Conservation (phyloP, 2,329 filamentous ascomycete genomes). For the Ophidiomyces ophidiicola region DNA sequence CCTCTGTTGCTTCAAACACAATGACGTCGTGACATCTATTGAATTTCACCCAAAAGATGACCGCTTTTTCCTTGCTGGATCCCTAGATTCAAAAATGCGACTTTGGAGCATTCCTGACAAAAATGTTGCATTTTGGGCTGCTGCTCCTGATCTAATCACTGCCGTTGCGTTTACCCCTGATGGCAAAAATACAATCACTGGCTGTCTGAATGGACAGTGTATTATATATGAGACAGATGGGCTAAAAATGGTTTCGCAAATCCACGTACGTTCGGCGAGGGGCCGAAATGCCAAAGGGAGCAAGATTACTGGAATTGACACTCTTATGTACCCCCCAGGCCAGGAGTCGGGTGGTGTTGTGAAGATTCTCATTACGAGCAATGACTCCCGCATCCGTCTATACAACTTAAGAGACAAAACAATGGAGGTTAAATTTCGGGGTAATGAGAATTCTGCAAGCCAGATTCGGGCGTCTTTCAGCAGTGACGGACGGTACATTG, state of each 20-base stretch:
- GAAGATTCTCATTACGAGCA: slow-evolving; percentile 83
- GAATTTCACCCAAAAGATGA: slow-evolving; percentile 91
- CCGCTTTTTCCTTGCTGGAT: slow-evolving; percentile 90
- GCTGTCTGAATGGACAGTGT: slow-evolving; percentile 72
- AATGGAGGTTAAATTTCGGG: slow-evolving; percentile 79
- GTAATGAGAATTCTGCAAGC: slow-evolving; percentile 77
- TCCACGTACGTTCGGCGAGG: slow-evolving; percentile 83
- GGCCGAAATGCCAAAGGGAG: slow-evolving; percentile 92
- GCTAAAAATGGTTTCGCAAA: slow-evolving; percentile 67
- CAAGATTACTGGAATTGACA: slow-evolving; percentile 91
- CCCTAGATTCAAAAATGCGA: slow-evolving; percentile 72
- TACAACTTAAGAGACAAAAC: slow-evolving; percentile 80
- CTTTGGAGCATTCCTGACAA: slow-evolving; percentile 98
- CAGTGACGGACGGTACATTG: slow-evolving; percentile 73
- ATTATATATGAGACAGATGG: slow-evolving; percentile 90
- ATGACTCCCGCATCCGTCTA: slow-evolving; percentile 80
- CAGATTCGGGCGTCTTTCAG: slow-evolving; percentile 85
- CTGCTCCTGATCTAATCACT: slow-evolving; percentile 77
- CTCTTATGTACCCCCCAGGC: slow-evolving; percentile 48
- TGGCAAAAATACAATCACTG: slow-evolving; percentile 78
- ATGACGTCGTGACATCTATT: slow-evolving; percentile 88
- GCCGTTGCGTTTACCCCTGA: slow-evolving; percentile 90
- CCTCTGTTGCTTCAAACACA: slow-evolving; percentile 86
- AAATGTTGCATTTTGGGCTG: slow-evolving; percentile 68
- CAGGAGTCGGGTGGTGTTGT: slow-evolving; percentile 52